Base-by-base conservation (phyloP, 306 rosid species). In the Gillenia trifoliata region DNA sequence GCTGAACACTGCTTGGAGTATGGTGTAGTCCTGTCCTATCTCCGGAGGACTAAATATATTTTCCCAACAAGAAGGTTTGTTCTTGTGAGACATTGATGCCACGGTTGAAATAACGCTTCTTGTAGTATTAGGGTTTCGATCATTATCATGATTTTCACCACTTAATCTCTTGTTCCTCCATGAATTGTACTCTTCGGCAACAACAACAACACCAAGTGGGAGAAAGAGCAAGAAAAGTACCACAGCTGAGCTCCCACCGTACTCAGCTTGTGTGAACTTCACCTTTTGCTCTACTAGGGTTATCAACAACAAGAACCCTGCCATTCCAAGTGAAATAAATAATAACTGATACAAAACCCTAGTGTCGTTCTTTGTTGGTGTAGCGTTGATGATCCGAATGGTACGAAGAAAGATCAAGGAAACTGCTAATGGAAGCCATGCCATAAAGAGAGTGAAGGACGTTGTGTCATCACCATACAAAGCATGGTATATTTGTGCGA, bases 201-300 rank as follows among this genome's bases (percentile, higher is more conserved):
- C 33, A 6, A 80, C 50, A 55, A 71, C 80, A 30, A 70, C 50
- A 0, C 54, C 64, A 9, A 80, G 60, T 25, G 80, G 77, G 8
- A 80, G 77, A 43, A 75, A 63, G 28, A 80, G 74, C 56, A 80
- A 71, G 73, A 76, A 70, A 64, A 81, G 15, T 47, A 57, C 74
- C 1, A 22, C 43, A 29, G 70, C 69, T 7, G 74, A 77, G 43
- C 80, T 75, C 1, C 77, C 84, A 25, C 68, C 55, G 36, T 70
- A 81, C 34, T 47, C 50, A 31, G 33, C 5, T n/a, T 66, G 41
- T 17, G 64, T 75, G 43, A 81, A 81, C 16, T 25, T 12, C 17
- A 57, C 15, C 22, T 17, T 66, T 11, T 75, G 26, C 70, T 70
- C 68, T 10, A 81, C 43, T 13, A 81, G 57, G 29, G 71, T 76